phyloP scores from a whole-genome alignment of 768 basidiomycete species.

The Suillus sp. region DNA sequence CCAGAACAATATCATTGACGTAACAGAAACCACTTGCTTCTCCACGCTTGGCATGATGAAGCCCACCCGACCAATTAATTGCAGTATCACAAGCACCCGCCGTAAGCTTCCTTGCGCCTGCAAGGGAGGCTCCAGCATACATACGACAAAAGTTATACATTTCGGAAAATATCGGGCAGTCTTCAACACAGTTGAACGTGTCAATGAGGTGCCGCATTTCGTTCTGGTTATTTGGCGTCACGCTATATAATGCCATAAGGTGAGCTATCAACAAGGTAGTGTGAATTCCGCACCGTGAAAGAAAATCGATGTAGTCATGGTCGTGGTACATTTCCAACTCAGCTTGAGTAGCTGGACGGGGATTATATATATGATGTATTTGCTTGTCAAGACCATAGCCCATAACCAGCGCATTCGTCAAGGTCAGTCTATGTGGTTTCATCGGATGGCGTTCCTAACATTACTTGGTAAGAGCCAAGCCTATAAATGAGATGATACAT shows the following conservation, averaged over 20 bases:
- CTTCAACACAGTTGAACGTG: conserved; percentile 92
- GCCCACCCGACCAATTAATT: conserved; percentile 97
- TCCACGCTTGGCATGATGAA: conserved; percentile 97
- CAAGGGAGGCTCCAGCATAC: conserved; percentile 91
- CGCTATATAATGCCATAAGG: conserved; percentile 46
- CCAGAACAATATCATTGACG: conserved; percentile 95
- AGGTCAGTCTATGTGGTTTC: conserved; percentile 95
- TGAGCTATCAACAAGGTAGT: conserved; percentile 5
- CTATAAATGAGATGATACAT: conserved; percentile 27
- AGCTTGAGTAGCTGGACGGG: conserved; percentile 82
- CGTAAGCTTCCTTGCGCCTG: conserved; percentile 86
- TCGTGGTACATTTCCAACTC: conserved; percentile 94
- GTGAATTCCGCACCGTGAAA: conserved; percentile 66
- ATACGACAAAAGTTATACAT: conserved; percentile 93
- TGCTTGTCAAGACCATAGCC: conserved; percentile 96
- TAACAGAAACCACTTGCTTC: conserved; percentile 99
- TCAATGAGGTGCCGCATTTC: conserved; percentile 80
- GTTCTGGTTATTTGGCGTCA: conserved; percentile 73
- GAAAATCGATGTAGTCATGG: conserved; percentile 92
- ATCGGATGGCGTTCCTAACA: conserved; percentile 94
- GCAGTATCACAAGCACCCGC: conserved; percentile 92
- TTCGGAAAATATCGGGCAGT: conserved; percentile 94
- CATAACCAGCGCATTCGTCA: conserved; percentile 94
- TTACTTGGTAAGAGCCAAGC: conserved; percentile 12
- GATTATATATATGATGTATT: conserved; percentile 90